Percentiles rank a stretch among this genome's conserved stretches.
phyloP scores from a whole-genome alignment of 2,329 filamentous ascomycete genomes.

The Aspergillus glaucus region DNA sequence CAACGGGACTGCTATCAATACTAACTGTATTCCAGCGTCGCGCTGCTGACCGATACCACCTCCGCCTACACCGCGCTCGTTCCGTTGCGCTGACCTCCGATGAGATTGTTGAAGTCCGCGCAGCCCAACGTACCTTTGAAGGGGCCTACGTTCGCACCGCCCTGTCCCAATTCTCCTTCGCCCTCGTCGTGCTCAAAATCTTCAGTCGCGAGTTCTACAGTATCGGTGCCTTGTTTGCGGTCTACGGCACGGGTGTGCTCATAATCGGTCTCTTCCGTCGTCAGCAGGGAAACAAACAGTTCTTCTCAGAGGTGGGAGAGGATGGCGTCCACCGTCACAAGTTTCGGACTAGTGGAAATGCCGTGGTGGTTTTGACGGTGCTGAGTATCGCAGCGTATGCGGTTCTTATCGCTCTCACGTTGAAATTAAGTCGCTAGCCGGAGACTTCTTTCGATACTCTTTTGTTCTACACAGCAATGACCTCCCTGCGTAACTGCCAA shows the following conservation, averaged over 20 bases:
- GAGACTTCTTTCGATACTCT: background rate
- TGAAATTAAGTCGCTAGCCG: conserved; percentile 38
- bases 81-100: conserved; percentile 73
- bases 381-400: conserved; percentile 58
- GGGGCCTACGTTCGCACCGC: conserved; percentile 94
- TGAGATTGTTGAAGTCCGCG: conserved; percentile 90
- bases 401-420: conserved; percentile 53
- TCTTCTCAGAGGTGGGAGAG: conserved; percentile 60
- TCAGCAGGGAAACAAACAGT: conserved; percentile 88
- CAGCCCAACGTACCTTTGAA: conserved; percentile 93
- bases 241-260: conserved; percentile 80
- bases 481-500: conserved; percentile 26
- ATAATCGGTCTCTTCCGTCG: conserved; percentile 77
- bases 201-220: conserved; percentile 95
- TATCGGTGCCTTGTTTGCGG: conserved; percentile 91
- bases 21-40: conserved; percentile 45
- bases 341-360: conserved; percentile 61
- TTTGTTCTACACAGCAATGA: background rate
- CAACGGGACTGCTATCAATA: background rate
- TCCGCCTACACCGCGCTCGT: conserved; percentile 76
- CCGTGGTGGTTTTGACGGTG: conserved; percentile 56
- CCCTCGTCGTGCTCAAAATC: conserved; percentile 89
- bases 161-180: conserved; percentile 89
- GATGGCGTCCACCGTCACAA: conserved; percentile 56
- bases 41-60: conserved; percentile 66